Base-by-base conservation (phyloP, 768 basidiomycete species). In the Artomyces pyxidatus region DNA sequence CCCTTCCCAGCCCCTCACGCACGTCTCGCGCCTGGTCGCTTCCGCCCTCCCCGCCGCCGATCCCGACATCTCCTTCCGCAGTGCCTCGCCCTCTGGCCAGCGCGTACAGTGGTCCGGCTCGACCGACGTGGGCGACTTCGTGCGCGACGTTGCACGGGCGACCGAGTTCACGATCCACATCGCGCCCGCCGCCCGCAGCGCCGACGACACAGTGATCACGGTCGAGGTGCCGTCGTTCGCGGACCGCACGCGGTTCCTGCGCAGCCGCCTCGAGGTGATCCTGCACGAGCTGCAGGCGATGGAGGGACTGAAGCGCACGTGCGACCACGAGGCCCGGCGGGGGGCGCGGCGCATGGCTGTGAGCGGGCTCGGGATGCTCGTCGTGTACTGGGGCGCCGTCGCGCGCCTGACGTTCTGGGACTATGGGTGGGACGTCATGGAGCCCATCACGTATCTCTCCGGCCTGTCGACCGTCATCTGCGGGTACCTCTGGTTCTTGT, bases 401-500 rank as follows among this genome's bases (percentile, higher is more conserved):
- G 77, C 78, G 35, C 69, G 80, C n/a, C 64, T 80, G 43, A 85
- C 81, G 47, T 81, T 80, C 60, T 79, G 75, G 75, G 77, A 83
- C 56, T 73, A 64, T 48, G 75, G 76, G 14, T 78, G 75, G 74
- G 81, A 83, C 54, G 62, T 81, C 4, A 84, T 84, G 80, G 81
- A 85, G 59, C 83, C 83, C 0, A 70, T 83, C 37, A 84, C 79
- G 3, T 81, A 82, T 59, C 66, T 83, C n/a, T 80, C 77, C 14
- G 79, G 78, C 4, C 62, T 83, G 6, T 75, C 76, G 0, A 80
- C 72, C 7, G 79, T 83, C 48, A 73, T 81, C 32, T 69, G 74
- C n/a, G 77, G 78, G 1, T 81, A 82, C 58, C 67, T 80, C 2
- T 81, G 78, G 76, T 80, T 81, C 58, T 62, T 80, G 0, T 78